Conservation (phyloP, 768 basidiomycete genomes). For the Cystobasidiopsis lactophilus region DNA sequence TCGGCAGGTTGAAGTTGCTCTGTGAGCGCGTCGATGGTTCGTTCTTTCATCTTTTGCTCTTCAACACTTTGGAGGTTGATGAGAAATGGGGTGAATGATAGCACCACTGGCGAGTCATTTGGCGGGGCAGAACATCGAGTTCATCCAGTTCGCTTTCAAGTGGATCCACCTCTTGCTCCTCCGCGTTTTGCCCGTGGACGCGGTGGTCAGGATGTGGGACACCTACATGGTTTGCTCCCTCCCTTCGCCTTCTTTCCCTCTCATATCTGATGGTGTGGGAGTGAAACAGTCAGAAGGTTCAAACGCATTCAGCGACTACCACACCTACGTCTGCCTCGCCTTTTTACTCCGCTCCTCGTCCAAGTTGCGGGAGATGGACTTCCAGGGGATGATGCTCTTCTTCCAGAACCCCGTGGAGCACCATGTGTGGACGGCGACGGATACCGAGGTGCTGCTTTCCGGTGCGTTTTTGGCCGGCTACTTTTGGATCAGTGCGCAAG, state of each 20-base stretch:
- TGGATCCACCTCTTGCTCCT: slow-evolving; percentile 99
- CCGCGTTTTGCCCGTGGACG: slow-evolving; percentile 89
- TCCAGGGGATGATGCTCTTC: slow-evolving; percentile 33
- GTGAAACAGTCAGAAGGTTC: slow-evolving; percentile 77
- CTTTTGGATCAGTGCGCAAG: no score
- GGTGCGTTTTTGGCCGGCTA: no score
- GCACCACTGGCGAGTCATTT: slow-evolving; percentile 73
- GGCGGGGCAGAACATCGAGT: slow-evolving; percentile 78
- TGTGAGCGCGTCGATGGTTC: slow-evolving; percentile 70
- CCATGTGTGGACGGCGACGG: slow-evolving; percentile 71
- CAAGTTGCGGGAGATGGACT: slow-evolving; percentile 85
- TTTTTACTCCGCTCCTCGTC: slow-evolving; percentile 92
- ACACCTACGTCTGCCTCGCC: slow-evolving; percentile 92
- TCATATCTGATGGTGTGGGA: neutral
- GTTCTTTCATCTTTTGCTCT: slow-evolving; percentile 14
- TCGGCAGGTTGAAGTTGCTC: slow-evolving; percentile 79
- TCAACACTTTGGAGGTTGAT: neutral
- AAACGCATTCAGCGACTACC: slow-evolving; percentile 96
- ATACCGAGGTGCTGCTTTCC: slow-evolving; percentile 68
- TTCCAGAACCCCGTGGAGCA: slow-evolving; percentile 21
- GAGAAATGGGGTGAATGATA: slow-evolving; percentile 21
- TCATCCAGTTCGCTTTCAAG: slow-evolving; percentile 97
- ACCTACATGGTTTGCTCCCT: slow-evolving; percentile 62
- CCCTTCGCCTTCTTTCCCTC: neutral
- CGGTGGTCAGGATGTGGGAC: slow-evolving; percentile 99